Conservation (phyloP, 1,139 yeast species). For the Scheffersomyces titani region DNA sequence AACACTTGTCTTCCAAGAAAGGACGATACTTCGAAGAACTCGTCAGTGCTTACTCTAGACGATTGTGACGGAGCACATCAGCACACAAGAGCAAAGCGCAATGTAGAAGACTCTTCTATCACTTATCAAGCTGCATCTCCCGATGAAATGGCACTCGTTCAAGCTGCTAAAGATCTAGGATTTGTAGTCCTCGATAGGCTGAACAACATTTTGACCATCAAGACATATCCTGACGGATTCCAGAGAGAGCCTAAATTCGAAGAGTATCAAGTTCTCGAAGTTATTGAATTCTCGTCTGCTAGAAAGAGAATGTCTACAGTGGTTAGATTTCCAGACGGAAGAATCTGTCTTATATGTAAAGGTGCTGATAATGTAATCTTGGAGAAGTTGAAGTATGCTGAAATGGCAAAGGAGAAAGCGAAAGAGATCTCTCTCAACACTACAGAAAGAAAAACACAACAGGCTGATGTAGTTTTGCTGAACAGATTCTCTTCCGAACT, state of each 20-base stretch:
- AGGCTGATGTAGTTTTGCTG: slow-evolving; percentile 75
- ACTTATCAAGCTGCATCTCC: slow-evolving; percentile 94
- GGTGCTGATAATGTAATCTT: slow-evolving; percentile 96
- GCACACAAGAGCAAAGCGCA: slow-evolving; percentile 9
- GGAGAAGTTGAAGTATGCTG: slow-evolving; percentile 63
- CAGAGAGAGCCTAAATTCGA: slow-evolving; percentile 64
- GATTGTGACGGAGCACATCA: slow-evolving; percentile 7
- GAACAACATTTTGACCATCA: slow-evolving; percentile 58
- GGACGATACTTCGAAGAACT: not conserved
- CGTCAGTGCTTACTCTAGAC: slow-evolving; percentile 10
- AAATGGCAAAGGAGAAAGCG: slow-evolving; percentile 62
- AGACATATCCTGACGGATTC: slow-evolving; percentile 84
- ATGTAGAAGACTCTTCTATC: slow-evolving; percentile 47
- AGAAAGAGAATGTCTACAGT: slow-evolving; percentile 95
- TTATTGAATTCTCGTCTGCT: slow-evolving; percentile 81
- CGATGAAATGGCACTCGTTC: slow-evolving; percentile 89
- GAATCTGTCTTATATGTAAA: slow-evolving; percentile 79
- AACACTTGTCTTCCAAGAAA: slow-evolving; percentile 80
- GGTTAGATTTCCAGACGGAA: slow-evolving; percentile 76
- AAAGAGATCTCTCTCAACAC: slow-evolving; percentile 63
- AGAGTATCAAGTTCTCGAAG: slow-evolving; percentile 71
- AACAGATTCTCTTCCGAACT: slow-evolving; percentile 41
- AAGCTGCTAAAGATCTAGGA: slow-evolving; percentile 94
- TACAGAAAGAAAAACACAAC: slow-evolving; percentile 67
- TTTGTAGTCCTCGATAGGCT: slow-evolving; percentile 74